Conservation (phyloP, 2,329 filamentous ascomycete species). For the Talaromyces sp. region DNA sequence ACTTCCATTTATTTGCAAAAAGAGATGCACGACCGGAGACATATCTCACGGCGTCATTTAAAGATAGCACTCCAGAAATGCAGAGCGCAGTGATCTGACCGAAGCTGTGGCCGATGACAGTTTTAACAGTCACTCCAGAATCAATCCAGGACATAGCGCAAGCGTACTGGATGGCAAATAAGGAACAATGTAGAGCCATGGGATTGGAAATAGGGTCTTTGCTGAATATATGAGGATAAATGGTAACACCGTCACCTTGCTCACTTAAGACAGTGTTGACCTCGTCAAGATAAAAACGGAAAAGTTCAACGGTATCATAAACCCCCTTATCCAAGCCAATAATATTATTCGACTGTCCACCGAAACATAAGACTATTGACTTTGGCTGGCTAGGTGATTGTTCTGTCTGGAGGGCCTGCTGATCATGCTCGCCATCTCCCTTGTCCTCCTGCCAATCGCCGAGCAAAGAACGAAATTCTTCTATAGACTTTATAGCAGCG, state of each 20-base stretch:
- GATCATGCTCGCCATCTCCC: background rate
- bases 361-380: constrained; percentile 34
- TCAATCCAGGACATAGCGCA: constrained; percentile 35
- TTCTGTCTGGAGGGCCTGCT: background rate
- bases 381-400: background rate
- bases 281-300: constrained; percentile 29
- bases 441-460: background rate
- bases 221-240: constrained; percentile 30
- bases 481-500: no score
- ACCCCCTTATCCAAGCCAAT: constrained; percentile 23
- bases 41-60: constrained; percentile 25
- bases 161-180: constrained; percentile 37
- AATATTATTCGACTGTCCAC: constrained; percentile 31
- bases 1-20: constrained; percentile 26
- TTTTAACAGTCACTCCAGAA: constrained; percentile 26
- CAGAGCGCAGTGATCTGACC: constrained; percentile 34
- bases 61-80: constrained; percentile 24
- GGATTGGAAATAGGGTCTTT: constrained; percentile 15
- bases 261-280: constrained; percentile 23
- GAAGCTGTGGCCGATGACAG: constrained; percentile 36
- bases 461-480: no score
- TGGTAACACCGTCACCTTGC: constrained; percentile 22
- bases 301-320: constrained; percentile 22
- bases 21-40: constrained; percentile 26
- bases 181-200: constrained; percentile 28